phyloP scores from a whole-genome alignment of 257 asterid genomes.

The Jaltomata sinuosa region DNA sequence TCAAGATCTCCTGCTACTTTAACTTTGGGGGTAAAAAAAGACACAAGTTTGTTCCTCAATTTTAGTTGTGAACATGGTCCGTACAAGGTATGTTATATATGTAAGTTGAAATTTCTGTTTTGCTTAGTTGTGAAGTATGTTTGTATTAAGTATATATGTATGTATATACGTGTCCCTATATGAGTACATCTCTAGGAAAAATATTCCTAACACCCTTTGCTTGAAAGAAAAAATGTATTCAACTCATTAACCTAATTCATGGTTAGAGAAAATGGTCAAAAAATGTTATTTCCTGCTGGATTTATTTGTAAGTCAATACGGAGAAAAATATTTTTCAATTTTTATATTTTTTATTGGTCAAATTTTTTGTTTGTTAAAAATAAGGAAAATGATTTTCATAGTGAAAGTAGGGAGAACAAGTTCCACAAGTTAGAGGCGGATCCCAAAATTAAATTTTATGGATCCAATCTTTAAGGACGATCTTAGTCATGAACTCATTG shows the following conservation, averaged over 20 bases:
- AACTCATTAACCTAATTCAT: not conserved
- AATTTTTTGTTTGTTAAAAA: too few relatives aligned
- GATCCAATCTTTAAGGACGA: not conserved
- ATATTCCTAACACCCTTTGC: not conserved
- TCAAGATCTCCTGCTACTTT: not conserved
- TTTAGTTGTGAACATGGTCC: not conserved
- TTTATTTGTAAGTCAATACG: not conserved
- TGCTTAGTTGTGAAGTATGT: not conserved
- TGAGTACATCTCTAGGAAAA: not conserved
- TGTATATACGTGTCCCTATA: not conserved
- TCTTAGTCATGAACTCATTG: too few relatives aligned
- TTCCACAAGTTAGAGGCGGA: too few relatives aligned
- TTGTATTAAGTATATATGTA: not conserved
- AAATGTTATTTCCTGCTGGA: not conserved
- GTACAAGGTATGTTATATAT: not conserved
- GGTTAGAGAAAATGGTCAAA: not conserved
- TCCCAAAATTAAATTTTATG: too few relatives aligned
- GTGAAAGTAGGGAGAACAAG: too few relatives aligned
- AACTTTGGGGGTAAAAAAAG: not conserved
- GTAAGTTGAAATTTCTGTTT: not conserved
- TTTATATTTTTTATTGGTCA: too few relatives aligned
- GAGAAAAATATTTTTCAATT: too few relatives aligned
- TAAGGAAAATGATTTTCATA: too few relatives aligned
- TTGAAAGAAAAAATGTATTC: not conserved
- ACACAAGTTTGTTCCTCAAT: not conserved